phyloP scores from a whole-genome alignment of 805 yeast species.

The Pichia membranifaciens region DNA sequence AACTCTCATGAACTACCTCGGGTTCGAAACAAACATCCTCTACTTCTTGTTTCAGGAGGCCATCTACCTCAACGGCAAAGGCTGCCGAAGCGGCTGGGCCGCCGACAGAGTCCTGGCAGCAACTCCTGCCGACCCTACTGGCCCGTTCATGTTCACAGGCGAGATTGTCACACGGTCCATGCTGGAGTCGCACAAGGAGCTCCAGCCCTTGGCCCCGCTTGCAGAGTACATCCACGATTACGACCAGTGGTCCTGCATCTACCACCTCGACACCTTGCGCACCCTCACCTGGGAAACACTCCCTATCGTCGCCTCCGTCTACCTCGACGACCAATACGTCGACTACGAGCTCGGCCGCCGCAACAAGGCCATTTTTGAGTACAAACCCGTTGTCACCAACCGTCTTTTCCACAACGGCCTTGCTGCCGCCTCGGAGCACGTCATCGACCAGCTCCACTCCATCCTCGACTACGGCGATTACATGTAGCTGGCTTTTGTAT shows the following conservation, averaged over 20 bases:
- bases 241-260: conserved; percentile 24
- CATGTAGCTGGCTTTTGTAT: no score
- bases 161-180: conserved; percentile 13
- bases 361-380: conserved; percentile 20
- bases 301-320: conserved; percentile 48
- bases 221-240: conserved; percentile 33
- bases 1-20: conserved; percentile 29
- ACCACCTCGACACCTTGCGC: conserved; percentile 22
- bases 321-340: conserved; percentile 46
- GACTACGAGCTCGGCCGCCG: conserved; percentile 36
- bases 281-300: conserved; percentile 13
- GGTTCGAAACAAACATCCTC: conserved; percentile 49
- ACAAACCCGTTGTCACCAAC: conserved; percentile 39
- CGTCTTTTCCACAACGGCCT: conserved; percentile 49
- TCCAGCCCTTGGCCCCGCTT: conserved; percentile 1
- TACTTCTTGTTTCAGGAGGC: conserved; percentile 57
- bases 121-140: neutral
- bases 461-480: conserved; percentile 33
- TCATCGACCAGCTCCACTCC: conserved; percentile 36
- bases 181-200: neutral
- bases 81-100: conserved; percentile 39
- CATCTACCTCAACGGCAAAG: conserved; percentile 44
- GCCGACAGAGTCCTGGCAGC: conserved; percentile 33
- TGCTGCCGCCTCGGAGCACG: conserved; percentile 35
- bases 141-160: conserved; percentile 19